Evolutionary conservation across 768 basidiomycete genomes (phyloP), one percentile per base, ranked within the genome.

Genomic region (Mycena floridula): DNA sequence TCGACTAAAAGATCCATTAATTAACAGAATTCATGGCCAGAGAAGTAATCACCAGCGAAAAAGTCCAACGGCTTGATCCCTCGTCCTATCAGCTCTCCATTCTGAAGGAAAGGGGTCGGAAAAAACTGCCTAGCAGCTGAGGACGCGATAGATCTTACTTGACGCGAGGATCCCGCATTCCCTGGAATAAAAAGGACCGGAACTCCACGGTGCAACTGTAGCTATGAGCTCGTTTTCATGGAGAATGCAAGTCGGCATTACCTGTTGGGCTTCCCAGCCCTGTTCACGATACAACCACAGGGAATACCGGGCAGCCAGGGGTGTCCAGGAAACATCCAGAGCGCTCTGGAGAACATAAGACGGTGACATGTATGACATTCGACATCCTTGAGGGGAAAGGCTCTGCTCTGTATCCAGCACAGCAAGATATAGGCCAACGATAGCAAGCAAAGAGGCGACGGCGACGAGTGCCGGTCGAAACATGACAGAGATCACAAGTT

Each of bases 131-230:
- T 73, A 0, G 85, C 69, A 5, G 92, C 89, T 8, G 91, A 93
- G 11, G 90, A 92, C 4, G 95, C 95, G 53, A 98, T 92, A 11
- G 91, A 94, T 50, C 96, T 82, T 38, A 89, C 87, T 71, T 98
- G 96, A 51, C 81, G 83, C 25, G 87, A 93, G 2, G 90, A 94
- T 5, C 96, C 96, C 20, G 95, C 95, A 60, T 97, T 98, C 7
- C 96, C 96, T 2, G 96, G 96, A 35, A 98, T 85, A 67, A 97
- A 99, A 23, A 99, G 71, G 23, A 95, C 90, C n/a, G 96, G 96
- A 15, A 76, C 58, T 28, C 91, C 47, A 28, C 50, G 43, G 27
- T 51, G 47, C 36, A 51, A 32, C 51, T 52, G 22, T 11, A 15
- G 26, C 12, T 8, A 38, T 25, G 35, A 21, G 24, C 13, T 25